Percentiles rank a stretch among this genome's conserved stretches.
These are phyloP conservation scores for Leishmania martiniquensis DNA, from an alignment of 208 protist genomes.

Conservation along the genomic window DNA sequence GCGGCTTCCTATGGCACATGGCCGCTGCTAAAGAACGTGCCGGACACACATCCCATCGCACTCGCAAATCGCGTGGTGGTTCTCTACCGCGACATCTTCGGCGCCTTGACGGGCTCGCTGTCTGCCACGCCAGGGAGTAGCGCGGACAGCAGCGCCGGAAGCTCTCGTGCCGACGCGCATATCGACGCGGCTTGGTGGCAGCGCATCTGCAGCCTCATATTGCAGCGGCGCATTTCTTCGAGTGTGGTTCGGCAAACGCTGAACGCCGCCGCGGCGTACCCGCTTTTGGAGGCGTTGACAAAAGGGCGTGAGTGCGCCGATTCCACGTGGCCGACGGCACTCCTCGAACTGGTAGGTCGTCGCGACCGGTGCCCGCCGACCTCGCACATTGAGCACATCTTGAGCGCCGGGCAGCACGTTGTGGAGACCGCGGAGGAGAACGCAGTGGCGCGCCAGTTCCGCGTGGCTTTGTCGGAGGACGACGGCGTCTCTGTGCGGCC, in stretches of 20 bases:
- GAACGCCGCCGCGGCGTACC: slow-evolving; percentile 54
- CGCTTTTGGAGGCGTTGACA: slow-evolving; percentile 51
- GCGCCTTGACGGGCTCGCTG: neutral
- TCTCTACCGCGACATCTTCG: slow-evolving; percentile 25
- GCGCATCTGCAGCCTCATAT: slow-evolving; percentile 40
- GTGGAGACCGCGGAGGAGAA: slow-evolving; percentile 66
- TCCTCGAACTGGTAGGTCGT: slow-evolving; percentile 68
- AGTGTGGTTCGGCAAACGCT: slow-evolving; percentile 41
- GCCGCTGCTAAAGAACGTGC: slow-evolving; percentile 27
- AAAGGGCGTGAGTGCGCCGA: slow-evolving; percentile 52
- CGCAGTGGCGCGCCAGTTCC: slow-evolving; percentile 49
- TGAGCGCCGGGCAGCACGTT: slow-evolving; percentile 48
- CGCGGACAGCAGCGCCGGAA: neutral
- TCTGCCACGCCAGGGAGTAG: neutral
- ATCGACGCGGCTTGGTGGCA: slow-evolving; percentile 28
- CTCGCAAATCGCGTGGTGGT: slow-evolving; percentile 28
- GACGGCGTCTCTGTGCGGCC: slow-evolving; percentile 79
- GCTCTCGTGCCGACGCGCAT: neutral
- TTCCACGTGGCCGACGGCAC: slow-evolving; percentile 42
- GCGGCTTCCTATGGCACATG: slow-evolving; percentile 14
- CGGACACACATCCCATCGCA: slow-evolving; percentile 28
- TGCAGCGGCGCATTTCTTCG: slow-evolving; percentile 38
- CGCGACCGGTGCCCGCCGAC: slow-evolving; percentile 47
- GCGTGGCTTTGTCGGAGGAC: slow-evolving; percentile 61
- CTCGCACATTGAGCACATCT: slow-evolving; percentile 26